Evolutionary conservation across 208 protist species (phyloP).

Genomic region (Acanthamoeba sp.): DNA sequence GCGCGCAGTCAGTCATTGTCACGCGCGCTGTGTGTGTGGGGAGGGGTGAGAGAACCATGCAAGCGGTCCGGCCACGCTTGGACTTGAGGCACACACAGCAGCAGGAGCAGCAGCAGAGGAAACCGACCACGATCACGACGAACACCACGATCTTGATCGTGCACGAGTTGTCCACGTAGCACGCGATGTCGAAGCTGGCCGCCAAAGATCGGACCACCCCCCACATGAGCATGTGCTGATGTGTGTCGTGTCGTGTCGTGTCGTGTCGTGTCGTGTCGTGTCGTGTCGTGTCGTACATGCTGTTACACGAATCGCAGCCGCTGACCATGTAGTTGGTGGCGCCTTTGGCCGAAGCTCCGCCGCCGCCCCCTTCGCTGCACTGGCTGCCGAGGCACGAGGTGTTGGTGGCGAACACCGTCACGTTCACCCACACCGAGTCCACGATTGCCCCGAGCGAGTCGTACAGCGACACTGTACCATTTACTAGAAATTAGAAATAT

Average conservation of each 20-base stretch:
- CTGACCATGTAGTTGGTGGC: neutral
- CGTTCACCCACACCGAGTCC: conserved; percentile 51
- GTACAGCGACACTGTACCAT: conserved; percentile 8
- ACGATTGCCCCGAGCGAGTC: conserved; percentile 21
- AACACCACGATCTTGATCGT: neutral
- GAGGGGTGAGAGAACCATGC: neutral
- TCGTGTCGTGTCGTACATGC: neutral
- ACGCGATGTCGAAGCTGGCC: conserved; percentile 18
- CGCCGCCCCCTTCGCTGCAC: neutral
- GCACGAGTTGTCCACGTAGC: conserved; percentile 37
- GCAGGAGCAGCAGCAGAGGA: conserved; percentile 44
- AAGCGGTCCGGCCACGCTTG: neutral
- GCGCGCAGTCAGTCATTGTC: neutral
- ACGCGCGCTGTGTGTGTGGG: neutral
- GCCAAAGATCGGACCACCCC: neutral
- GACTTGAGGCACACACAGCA: conserved; percentile 55
- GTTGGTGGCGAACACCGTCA: conserved; percentile 41
- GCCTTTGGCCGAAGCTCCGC: neutral
- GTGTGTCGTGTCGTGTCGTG: neutral
- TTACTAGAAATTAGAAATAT: neutral
- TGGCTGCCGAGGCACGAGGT: neutral
- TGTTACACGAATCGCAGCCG: neutral
- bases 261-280: neutral
- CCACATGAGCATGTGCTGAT: neutral
- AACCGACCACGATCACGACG: neutral